These are phyloP conservation scores for Epichloe scottii DNA, from an alignment of 2,329 filamentous ascomycete genomes.

Conservation along the genomic window DNA sequence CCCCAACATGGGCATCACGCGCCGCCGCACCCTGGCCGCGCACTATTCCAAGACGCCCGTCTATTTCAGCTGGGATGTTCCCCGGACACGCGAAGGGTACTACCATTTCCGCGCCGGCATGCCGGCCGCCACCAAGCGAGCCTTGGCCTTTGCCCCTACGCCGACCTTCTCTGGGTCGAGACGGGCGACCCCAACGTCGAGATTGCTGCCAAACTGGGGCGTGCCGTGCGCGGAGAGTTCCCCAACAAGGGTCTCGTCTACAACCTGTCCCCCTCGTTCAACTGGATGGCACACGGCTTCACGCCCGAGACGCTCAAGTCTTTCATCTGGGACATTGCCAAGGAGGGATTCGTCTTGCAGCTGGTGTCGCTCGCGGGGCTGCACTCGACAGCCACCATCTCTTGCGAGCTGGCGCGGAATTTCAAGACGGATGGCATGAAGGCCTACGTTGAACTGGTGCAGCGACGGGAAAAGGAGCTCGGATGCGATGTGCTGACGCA, in stretches of 20 bases:
- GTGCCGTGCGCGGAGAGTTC: slow-evolving; percentile 55
- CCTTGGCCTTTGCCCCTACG: slow-evolving; percentile 80
- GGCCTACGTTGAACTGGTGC: slow-evolving; percentile 90
- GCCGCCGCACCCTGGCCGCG: slow-evolving; percentile 60
- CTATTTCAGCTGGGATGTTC: slow-evolving; percentile 82
- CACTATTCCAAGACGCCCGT: slow-evolving; percentile 55
- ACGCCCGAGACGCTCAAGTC: slow-evolving; percentile 67
- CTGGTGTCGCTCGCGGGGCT: slow-evolving; percentile 54
- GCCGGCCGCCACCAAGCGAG: slow-evolving; percentile 79
- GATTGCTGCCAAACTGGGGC: slow-evolving; percentile 63
- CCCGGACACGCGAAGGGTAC: slow-evolving; percentile 84
- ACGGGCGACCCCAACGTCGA: slow-evolving; percentile 78
- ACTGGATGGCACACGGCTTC: slow-evolving; percentile 97
- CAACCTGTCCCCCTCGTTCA: slow-evolving; percentile 93
- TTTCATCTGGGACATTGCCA: slow-evolving; percentile 94
- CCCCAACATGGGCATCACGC: slow-evolving; percentile 64
- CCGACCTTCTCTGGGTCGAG: slow-evolving; percentile 94
- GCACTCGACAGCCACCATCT: slow-evolving; percentile 52
- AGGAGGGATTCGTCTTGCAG: slow-evolving; percentile 66
- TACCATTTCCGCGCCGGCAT: slow-evolving; percentile 85
- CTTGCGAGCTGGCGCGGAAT: slow-evolving; percentile 60
- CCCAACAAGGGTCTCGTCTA: slow-evolving; percentile 88
- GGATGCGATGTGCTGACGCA: slow-evolving; percentile 89
- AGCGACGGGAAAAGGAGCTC: slow-evolving; percentile 78
- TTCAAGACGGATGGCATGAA: slow-evolving; percentile 94